Percentiles rank a stretch among this genome's conserved stretches.
phyloP scores from a whole-genome alignment of 805 yeast species.

The Candida railenensis region DNA sequence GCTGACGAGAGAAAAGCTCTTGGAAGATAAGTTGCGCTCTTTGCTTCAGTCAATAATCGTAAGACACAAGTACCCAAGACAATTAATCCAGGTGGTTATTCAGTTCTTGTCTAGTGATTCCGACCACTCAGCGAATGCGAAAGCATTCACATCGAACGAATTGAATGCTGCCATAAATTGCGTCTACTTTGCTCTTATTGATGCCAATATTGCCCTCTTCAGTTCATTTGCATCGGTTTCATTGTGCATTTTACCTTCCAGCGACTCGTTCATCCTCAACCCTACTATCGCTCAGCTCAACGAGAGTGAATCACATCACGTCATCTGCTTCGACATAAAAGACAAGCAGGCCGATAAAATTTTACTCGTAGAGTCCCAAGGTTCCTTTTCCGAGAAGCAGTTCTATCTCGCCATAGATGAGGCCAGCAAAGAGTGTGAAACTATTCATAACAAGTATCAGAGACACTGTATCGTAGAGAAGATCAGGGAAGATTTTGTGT shows the following conservation, averaged over 20 bases:
- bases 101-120: slow-evolving; percentile 36
- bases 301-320: slow-evolving; percentile 58
- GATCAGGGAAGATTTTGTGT: slow-evolving; percentile 55
- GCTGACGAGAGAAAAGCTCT: slow-evolving; percentile 67
- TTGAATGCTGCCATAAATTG: slow-evolving; percentile 73
- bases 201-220: slow-evolving; percentile 72
- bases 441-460: slow-evolving; percentile 46
- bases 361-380: slow-evolving; percentile 70
- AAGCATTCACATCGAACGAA: slow-evolving; percentile 45
- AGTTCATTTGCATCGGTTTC: slow-evolving; percentile 61
- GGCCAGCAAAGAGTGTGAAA: slow-evolving; percentile 49
- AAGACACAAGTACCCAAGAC: slow-evolving; percentile 72
- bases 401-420: slow-evolving; percentile 51
- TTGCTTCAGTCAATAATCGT: slow-evolving; percentile 61
- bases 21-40: slow-evolving; percentile 69
- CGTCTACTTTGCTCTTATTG: slow-evolving; percentile 68
- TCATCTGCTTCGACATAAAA: slow-evolving; percentile 57
- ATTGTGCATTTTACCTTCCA: slow-evolving; percentile 34
- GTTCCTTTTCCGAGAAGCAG: slow-evolving; percentile 60
- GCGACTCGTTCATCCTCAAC: slow-evolving; percentile 25
- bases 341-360: slow-evolving; percentile 53
- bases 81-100: slow-evolving; percentile 46
- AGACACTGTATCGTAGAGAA: slow-evolving; percentile 44
- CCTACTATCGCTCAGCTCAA: slow-evolving; percentile 49
- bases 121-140: slow-evolving; percentile 7